Evolutionary conservation across 768 basidiomycete species (phyloP).

Genomic region (Podaxis sp.): DNA sequence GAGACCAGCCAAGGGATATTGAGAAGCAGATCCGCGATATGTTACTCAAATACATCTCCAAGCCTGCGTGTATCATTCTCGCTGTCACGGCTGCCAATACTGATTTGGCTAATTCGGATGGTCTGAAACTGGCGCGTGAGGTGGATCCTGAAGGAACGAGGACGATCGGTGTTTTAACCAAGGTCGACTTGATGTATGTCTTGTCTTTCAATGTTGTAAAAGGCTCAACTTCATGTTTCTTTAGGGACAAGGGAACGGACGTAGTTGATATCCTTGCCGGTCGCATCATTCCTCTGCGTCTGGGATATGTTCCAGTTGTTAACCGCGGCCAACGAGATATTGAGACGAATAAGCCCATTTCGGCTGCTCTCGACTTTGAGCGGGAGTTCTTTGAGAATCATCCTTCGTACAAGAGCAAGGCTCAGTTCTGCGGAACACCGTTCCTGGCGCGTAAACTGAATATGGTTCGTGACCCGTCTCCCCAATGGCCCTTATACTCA

Average conservation of each 20-base stretch:
- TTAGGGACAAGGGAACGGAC: conserved; percentile 94
- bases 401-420: conserved; percentile 88
- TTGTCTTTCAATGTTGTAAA: neutral
- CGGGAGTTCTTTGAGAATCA: conserved; percentile 95
- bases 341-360: conserved; percentile 83
- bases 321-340: conserved; percentile 99
- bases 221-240: conserved; percentile 11
- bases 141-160: conserved; percentile 96
- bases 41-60: conserved; percentile 93
- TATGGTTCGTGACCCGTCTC: conserved; percentile 54
- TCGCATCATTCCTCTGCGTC: conserved; percentile 90
- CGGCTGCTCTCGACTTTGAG: conserved; percentile 83
- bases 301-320: conserved; percentile 98
- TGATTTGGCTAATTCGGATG: conserved; percentile 98
- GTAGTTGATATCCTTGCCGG: conserved; percentile 99
- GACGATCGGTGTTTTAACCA: conserved; percentile 98
- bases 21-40: conserved; percentile 98
- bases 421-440: conserved; percentile 96
- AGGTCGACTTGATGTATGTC: conserved; percentile 95
- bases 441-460: conserved; percentile 95
- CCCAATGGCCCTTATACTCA: conserved; percentile 2
- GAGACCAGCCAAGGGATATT: conserved; percentile 95
- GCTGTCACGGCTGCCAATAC: conserved; percentile 96
- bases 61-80: conserved; percentile 93
- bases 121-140: conserved; percentile 92